These are phyloP conservation scores for Suillus variegatus DNA, from an alignment of 768 basidiomycete genomes.

Conservation along the genomic window DNA sequence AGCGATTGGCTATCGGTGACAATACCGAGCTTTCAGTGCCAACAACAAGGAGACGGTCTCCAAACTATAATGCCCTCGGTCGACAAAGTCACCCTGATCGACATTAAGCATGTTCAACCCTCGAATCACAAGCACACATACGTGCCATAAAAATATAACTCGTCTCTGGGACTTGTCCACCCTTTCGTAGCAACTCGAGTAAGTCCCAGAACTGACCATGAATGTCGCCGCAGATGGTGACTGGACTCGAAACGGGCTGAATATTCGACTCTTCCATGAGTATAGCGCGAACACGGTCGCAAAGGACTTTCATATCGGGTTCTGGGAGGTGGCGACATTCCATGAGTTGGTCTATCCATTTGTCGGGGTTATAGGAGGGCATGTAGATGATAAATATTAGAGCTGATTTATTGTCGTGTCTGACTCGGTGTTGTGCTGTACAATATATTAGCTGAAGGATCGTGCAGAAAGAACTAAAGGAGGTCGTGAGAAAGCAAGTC, in stretches of 20 bases:
- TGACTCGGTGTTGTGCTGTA: background rate
- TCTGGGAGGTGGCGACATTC: slow-evolving; percentile 88
- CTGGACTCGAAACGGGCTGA: slow-evolving; percentile 92
- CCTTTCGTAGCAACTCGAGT: slow-evolving; percentile 83
- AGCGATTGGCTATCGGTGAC: background rate
- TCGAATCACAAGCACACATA: slow-evolving; percentile 43
- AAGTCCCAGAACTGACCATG: slow-evolving; percentile 99
- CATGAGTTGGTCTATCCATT: slow-evolving; percentile 89
- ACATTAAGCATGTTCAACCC: slow-evolving; percentile 27
- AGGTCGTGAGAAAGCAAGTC: background rate
- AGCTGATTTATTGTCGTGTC: background rate
- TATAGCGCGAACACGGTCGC: slow-evolving; percentile 84
- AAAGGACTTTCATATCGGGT: slow-evolving; percentile 89
- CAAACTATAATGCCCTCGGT: slow-evolving; percentile 93
- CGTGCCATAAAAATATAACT: slow-evolving; percentile 97
- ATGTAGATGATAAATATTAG: slow-evolving; percentile 19
- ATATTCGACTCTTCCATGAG: slow-evolving; percentile 98
- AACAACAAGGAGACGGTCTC: slow-evolving; percentile 92
- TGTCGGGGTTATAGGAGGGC: slow-evolving; percentile 54
- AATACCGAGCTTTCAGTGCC: slow-evolving; percentile 85
- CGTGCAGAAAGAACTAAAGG: background rate
- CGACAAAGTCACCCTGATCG: slow-evolving; percentile 92
- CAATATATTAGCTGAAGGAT: background rate
- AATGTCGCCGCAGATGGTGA: slow-evolving; percentile 95
- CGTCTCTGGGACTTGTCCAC: slow-evolving; percentile 81